A percentile compares a stretch with the other conserved stretches of the same genome.
Conservation (phyloP, 2,329 filamentous ascomycete genomes). For the Colletotrichum endophyticum region DNA sequence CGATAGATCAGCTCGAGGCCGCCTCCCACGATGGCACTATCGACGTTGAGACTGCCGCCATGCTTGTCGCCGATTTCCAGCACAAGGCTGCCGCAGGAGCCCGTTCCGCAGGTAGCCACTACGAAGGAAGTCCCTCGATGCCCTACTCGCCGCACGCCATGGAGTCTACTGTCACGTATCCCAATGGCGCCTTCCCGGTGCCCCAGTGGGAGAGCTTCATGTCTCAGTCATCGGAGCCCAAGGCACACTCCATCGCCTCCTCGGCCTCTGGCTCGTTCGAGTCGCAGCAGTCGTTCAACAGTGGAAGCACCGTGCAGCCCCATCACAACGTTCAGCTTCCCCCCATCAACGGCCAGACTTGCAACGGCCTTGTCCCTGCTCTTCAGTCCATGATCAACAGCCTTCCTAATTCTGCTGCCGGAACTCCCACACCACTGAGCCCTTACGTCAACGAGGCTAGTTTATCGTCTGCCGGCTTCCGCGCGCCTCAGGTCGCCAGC, state of each 20-base stretch:
- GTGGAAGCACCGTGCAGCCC: constrained; percentile 60
- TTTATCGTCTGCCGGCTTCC: constrained; percentile 60
- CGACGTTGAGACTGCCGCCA: constrained; percentile 95
- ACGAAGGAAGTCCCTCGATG: constrained; percentile 64
- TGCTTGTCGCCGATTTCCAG: constrained; percentile 98
- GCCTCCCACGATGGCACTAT: constrained; percentile 84
- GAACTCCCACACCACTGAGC: constrained; percentile 75
- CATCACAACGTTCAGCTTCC: constrained; percentile 65
- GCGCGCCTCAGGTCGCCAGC: constrained; percentile 78
- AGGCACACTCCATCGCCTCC: constrained; percentile 76
- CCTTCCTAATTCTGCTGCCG: constrained; percentile 70
- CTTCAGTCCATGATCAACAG: constrained; percentile 77
- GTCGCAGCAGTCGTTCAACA: constrained; percentile 67
- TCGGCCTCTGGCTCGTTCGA: constrained; percentile 71
- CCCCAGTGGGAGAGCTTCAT: constrained; percentile 92
- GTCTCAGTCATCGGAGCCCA: constrained; percentile 72
- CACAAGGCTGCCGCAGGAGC: constrained; percentile 86
- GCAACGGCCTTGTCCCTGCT: constrained; percentile 66
- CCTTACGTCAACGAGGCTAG: constrained; percentile 68
- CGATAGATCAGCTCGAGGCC: constrained; percentile 91
- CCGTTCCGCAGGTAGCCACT: constrained; percentile 60
- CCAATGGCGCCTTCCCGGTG: constrained; percentile 78
- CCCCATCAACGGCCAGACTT: constrained; percentile 68
- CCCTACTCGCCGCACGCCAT: constrained; percentile 78
- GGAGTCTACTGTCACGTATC: constrained; percentile 78